Percentiles rank a stretch among this genome's conserved stretches.
These are phyloP conservation scores for Pulveroboletus sp. DNA, from an alignment of 768 basidiomycete species.

Conservation along the genomic window DNA sequence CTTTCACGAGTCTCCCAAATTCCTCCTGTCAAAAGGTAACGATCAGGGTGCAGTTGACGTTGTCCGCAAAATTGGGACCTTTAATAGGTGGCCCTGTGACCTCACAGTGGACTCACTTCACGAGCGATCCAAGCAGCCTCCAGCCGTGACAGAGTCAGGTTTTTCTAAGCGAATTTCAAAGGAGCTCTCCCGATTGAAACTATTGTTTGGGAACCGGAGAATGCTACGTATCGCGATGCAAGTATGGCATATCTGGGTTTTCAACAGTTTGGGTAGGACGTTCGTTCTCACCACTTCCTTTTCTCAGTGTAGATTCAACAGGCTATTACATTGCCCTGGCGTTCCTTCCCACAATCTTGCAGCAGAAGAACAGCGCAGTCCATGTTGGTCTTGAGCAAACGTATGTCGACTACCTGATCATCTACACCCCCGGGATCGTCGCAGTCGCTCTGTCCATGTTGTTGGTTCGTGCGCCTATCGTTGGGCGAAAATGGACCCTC, in stretches of 20 bases:
- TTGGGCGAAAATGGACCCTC: conserved; percentile 17
- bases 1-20: too few species aligned
- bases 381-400: conserved; percentile 4
- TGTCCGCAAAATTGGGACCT: conserved; percentile 11
- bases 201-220: conserved; percentile 14
- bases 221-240: conserved; percentile 6
- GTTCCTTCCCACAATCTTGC: conserved; percentile 10
- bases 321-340: background rate
- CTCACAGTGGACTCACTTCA: conserved; percentile 13
- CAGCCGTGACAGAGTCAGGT: too few species aligned
- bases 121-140: too few species aligned
- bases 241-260: conserved; percentile 10
- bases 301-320: too few species aligned
- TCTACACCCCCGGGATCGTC: background rate
- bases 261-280: too few species aligned
- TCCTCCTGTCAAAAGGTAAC: background rate
- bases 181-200: conserved; percentile 9
- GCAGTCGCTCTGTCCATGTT: background rate
- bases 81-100: conserved; percentile 6
- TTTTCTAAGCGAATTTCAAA: background rate
- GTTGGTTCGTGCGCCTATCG: conserved; percentile 9
- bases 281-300: too few species aligned
- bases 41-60: conserved; percentile 13
- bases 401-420: background rate
- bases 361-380: conserved; percentile 11